Base-by-base conservation (phyloP, 164 flowering plant species). In the Vitis rupestris region DNA sequence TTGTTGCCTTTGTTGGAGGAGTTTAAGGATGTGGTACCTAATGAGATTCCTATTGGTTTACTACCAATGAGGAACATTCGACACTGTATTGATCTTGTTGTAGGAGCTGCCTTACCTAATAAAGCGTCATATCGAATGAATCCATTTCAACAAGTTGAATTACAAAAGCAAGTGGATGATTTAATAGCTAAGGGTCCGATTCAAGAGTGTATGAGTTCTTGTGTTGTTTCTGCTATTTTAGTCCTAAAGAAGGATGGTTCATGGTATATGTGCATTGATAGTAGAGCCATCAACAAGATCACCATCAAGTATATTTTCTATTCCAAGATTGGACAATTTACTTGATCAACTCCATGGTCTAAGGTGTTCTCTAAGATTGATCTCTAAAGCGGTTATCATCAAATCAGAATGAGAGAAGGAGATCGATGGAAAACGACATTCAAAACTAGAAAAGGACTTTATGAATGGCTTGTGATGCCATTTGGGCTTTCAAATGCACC, bases 401-500 rank as follows among this genome's bases (percentile, higher is more conserved):
- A 72, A 15, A 60, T 72, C 49, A 55, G 63, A 8, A 72, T 68
- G 13, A 10, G 54, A 1, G 16, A 7, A 0, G 66, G 66, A 4
- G 76, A 76, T 51, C 66, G 68, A 27, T 76, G 73, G 76, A 72
- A 76, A 47, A 67, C 67, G 1, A 37, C 67, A 0, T 76, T 76
- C 19, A 68, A 76, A 19, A 75, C 52, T 1, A 3, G 15, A 16
- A 74, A 65, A 0, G 67, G 78, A 2, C 30, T 75, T 1, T 70
- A 51, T 59, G 78, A 75, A 30, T 75, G 78, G 78, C 13, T 57
- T 12, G 64, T 70, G 3, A 75, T 65, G 71, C 74, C 71, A 3
- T 75, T 75, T 17, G 74, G 65, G 2, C 52, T 75, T 0, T 19
- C 31, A 13, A 75, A 70, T 56, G 70, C 70, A 0, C 73, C 76